phyloP scores from a whole-genome alignment of 192 early-diverging fungal genomes.

The Coemansia pectinata region DNA sequence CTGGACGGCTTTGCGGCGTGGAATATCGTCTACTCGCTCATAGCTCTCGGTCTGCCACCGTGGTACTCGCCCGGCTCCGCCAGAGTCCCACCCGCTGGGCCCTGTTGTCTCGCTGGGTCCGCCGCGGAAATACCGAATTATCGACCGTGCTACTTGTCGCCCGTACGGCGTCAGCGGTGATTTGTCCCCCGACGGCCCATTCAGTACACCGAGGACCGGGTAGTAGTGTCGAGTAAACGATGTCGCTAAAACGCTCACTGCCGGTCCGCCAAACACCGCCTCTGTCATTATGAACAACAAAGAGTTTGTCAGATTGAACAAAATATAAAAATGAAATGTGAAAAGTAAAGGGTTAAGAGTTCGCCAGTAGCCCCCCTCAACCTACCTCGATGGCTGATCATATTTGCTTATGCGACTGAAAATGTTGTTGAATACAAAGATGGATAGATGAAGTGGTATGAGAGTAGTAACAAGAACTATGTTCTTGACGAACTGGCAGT shows the following conservation, averaged over 20 bases:
- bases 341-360: not conserved
- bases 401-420: not conserved
- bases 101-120: not conserved
- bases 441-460: not conserved
- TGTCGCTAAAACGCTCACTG: slow-evolving; percentile 10
- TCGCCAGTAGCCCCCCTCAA: not conserved
- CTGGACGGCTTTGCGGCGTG: slow-evolving; percentile 21
- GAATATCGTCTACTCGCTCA: slow-evolving; percentile 39
- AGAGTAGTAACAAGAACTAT: not conserved
- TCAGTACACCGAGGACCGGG: slow-evolving; percentile 44
- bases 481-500: not conserved
- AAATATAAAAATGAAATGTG: slow-evolving; percentile 7
- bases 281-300: not conserved
- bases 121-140: slow-evolving; percentile 37
- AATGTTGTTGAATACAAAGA: not conserved
- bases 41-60: slow-evolving; percentile 39
- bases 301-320: not conserved
- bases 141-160: slow-evolving; percentile 37
- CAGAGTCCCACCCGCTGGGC: not conserved
- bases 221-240: slow-evolving; percentile 38
- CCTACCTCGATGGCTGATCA: not conserved
- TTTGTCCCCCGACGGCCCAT: slow-evolving; percentile 11
- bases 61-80: not conserved
- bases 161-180: slow-evolving; percentile 22
- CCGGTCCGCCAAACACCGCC: slow-evolving; percentile 19